phyloP scores from a whole-genome alignment of 495 filamentous ascomycete genomes.

The Aspergillus cristatus region DNA sequence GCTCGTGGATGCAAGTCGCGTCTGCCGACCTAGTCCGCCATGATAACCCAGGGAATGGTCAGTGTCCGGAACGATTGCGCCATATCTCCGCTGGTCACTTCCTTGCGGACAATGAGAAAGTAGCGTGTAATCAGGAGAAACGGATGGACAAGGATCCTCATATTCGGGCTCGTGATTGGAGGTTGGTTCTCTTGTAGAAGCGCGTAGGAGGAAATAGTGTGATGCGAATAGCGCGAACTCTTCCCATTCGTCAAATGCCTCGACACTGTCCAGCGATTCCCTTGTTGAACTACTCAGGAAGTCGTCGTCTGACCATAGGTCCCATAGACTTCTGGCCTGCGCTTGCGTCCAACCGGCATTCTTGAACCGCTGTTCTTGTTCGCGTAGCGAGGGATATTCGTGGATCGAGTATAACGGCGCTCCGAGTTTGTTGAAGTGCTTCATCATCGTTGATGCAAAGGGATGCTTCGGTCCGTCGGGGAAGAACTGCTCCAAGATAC shows the following conservation, averaged over 20 bases:
- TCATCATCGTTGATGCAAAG: conserved; percentile 81
- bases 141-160: neutral
- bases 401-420: conserved; percentile 66
- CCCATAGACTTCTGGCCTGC: conserved; percentile 58
- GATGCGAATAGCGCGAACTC: conserved; percentile 79
- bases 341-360: conserved; percentile 55
- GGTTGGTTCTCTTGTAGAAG: conserved; percentile 22
- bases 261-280: conserved; percentile 50
- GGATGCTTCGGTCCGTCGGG: conserved; percentile 69
- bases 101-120: conserved; percentile 9
- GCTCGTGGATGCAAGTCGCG: conserved; percentile 52
- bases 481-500: conserved; percentile 81
- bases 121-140: conserved; percentile 14
- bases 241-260: conserved; percentile 95
- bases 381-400: conserved; percentile 53
- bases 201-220: conserved; percentile 78
- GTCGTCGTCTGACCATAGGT: conserved; percentile 61
- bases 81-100: conserved; percentile 29
- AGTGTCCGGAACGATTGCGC: conserved; percentile 30
- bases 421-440: conserved; percentile 70
- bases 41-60: conserved; percentile 36
- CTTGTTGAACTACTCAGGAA: conserved; percentile 51
- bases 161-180: neutral
- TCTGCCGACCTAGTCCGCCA: conserved; percentile 54
- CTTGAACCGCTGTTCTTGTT: conserved; percentile 59